A percentile compares a stretch with the other conserved stretches of the same genome.
These are phyloP conservation scores for Euphorbia celastroides DNA, from an alignment of 441 rosid species.

Conservation along the genomic window DNA sequence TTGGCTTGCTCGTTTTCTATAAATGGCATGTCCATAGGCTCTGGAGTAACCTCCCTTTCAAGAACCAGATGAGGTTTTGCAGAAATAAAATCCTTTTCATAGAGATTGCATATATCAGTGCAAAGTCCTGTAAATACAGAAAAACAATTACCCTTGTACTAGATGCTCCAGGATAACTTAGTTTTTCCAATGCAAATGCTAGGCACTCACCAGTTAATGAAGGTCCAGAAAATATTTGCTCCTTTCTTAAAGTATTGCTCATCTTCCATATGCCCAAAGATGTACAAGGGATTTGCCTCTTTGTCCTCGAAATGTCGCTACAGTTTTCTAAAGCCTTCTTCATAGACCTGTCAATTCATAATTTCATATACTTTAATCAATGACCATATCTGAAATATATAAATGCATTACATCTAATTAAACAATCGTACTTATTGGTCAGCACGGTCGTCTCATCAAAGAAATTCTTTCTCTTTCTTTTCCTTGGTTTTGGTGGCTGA, in stretches of 20 bases:
- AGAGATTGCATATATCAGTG: conserved; percentile 36
- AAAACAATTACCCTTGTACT: background rate
- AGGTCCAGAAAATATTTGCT: conserved; percentile 48
- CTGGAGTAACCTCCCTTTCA: conserved; percentile 29
- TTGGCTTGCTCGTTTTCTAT: conserved; percentile 14
- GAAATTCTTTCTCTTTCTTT: conserved; percentile 43
- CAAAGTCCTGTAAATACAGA: conserved; percentile 45
- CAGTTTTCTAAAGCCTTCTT: conserved; percentile 51
- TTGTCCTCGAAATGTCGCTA: conserved; percentile 47
- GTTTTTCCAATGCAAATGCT: background rate
- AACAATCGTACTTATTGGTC: conserved; percentile 49
- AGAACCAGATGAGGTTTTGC: conserved; percentile 40
- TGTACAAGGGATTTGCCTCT: conserved; percentile 41
- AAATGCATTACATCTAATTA: conserved; percentile 6
- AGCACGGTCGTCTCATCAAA: conserved; percentile 60
- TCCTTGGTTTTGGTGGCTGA: conserved; percentile 35
- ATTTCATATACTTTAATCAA: conserved; percentile 21
- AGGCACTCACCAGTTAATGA: conserved; percentile 41
- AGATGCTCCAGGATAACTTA: background rate
- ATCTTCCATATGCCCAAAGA: conserved; percentile 52
- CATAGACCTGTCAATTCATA: conserved; percentile 38
- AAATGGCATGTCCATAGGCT: conserved; percentile 4
- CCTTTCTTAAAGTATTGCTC: conserved; percentile 43
- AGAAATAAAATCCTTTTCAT: conserved; percentile 32
- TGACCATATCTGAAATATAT: conserved; percentile 11